These are phyloP conservation scores for Platismatia glauca DNA, from an alignment of 495 filamentous ascomycete species.

Conservation along the genomic window DNA sequence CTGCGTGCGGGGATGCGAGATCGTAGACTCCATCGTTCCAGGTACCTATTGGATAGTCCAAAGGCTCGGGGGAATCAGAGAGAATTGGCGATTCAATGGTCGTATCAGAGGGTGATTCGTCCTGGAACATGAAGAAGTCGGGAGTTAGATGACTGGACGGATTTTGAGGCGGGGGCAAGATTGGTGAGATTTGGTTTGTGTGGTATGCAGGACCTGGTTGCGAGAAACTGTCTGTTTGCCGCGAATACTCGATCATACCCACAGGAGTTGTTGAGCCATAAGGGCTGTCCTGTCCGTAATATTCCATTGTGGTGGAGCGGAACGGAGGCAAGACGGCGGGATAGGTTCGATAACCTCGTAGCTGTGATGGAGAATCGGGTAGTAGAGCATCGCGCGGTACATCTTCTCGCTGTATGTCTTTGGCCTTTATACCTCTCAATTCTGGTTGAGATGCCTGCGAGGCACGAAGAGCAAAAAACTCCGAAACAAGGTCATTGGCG, in stretches of 20 bases:
- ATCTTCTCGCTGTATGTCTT: constrained; percentile 56
- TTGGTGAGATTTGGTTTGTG: constrained; percentile 27
- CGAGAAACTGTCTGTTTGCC: constrained; percentile 42
- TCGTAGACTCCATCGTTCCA: constrained; percentile 9
- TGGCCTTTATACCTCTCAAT: constrained; percentile 53
- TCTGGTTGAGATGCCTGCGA: constrained; percentile 54
- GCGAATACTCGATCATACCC: constrained; percentile 28
- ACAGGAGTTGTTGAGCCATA: constrained; percentile 19
- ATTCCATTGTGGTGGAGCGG: background rate
- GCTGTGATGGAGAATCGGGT: constrained; percentile 4
- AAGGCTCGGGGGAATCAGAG: background rate
- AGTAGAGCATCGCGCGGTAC: constrained; percentile 44
- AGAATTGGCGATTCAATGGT: background rate
- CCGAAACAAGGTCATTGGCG: constrained; percentile 53
- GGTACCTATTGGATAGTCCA: constrained; percentile 8
- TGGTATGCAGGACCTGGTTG: constrained; percentile 35
- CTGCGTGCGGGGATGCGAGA: constrained; percentile 28
- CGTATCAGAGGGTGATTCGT: background rate
- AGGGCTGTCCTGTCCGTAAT: constrained; percentile 10
- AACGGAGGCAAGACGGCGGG: background rate
- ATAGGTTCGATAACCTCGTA: background rate
- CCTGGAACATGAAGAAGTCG: constrained; percentile 12
- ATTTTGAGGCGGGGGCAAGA: constrained; percentile 27
- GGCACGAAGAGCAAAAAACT: constrained; percentile 58
- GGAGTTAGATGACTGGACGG: constrained; percentile 13